A percentile compares a stretch with the other conserved stretches of the same genome.
Conservation (phyloP, 352 stramenopile species). For the Phytophthora pini region DNA sequence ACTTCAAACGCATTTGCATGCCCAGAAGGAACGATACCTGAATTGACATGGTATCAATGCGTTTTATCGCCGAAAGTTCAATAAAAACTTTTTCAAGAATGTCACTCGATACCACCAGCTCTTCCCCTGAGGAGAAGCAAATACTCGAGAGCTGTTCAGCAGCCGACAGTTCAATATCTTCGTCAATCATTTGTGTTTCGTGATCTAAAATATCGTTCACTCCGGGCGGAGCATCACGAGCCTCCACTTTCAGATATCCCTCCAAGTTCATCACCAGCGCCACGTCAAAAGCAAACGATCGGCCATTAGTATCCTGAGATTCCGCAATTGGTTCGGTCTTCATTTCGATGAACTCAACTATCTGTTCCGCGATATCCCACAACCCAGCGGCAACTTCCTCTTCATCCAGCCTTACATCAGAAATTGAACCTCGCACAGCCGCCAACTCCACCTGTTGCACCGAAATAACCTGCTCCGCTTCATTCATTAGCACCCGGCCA, state of each 20-base stretch:
- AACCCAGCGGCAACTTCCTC: slow-evolving; percentile 2
- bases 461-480: slow-evolving; percentile 15
- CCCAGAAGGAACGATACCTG: slow-evolving; percentile 43
- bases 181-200: slow-evolving; percentile 2
- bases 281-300: neutral
- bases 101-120: slow-evolving; percentile 6
- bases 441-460: slow-evolving; percentile 26
- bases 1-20: slow-evolving; percentile 29
- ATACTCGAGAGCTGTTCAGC: slow-evolving; percentile 22
- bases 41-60: slow-evolving; percentile 24
- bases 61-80: slow-evolving; percentile 28
- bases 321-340: neutral
- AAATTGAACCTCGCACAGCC: neutral
- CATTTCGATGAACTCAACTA: slow-evolving; percentile 14
- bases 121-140: slow-evolving; percentile 2
- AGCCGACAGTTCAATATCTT: slow-evolving; percentile 14
- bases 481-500: slow-evolving; percentile 27
- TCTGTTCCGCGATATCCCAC: slow-evolving; percentile 17
- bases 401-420: neutral
- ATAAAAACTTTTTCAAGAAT: slow-evolving; percentile 28
- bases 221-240: neutral
- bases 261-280: slow-evolving; percentile 9
- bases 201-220: neutral
- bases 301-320: neutral
- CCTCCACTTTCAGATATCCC: slow-evolving; percentile 17